Conservation (phyloP, 2,329 filamentous ascomycete species). For the Cladosporium sphaerospermum region DNA sequence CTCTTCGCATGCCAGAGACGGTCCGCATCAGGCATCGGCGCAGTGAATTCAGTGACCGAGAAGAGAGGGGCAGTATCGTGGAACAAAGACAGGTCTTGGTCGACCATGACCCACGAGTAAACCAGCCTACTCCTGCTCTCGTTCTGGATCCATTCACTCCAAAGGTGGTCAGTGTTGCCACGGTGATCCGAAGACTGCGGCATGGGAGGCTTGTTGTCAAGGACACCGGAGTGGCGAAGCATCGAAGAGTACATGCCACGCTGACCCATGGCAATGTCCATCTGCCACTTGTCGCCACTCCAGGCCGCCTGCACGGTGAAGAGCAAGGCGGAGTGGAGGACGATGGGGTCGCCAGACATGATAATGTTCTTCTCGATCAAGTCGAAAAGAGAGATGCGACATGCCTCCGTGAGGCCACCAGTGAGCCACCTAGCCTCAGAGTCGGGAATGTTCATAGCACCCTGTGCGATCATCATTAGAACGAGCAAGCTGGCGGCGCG, state of each 20-base stretch:
- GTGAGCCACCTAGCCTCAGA: slow-evolving; percentile 60
- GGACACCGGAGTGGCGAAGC: slow-evolving; percentile 62
- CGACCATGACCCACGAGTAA: slow-evolving; percentile 71
- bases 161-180: slow-evolving; percentile 46
- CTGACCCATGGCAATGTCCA: slow-evolving; percentile 70
- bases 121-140: slow-evolving; percentile 61
- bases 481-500: slow-evolving; percentile 60
- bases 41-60: slow-evolving; percentile 58
- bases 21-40: slow-evolving; percentile 59
- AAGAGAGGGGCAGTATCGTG: slow-evolving; percentile 58
- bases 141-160: slow-evolving; percentile 59
- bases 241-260: slow-evolving; percentile 68
- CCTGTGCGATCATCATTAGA: slow-evolving; percentile 66
- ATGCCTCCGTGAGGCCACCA: slow-evolving; percentile 62
- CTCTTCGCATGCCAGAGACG: slow-evolving; percentile 57
- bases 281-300: slow-evolving; percentile 72
- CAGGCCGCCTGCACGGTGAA: slow-evolving; percentile 64
- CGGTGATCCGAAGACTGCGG: slow-evolving; percentile 42
- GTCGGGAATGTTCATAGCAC: slow-evolving; percentile 59
- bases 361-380: slow-evolving; percentile 66
- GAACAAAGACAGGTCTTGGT: slow-evolving; percentile 64
- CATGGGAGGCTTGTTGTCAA: slow-evolving; percentile 46
- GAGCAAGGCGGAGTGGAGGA: slow-evolving; percentile 59
- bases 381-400: slow-evolving; percentile 65
- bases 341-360: slow-evolving; percentile 58